Conservation (phyloP, 2,329 filamentous ascomycete species). For the Stachybotrys echinatus region DNA sequence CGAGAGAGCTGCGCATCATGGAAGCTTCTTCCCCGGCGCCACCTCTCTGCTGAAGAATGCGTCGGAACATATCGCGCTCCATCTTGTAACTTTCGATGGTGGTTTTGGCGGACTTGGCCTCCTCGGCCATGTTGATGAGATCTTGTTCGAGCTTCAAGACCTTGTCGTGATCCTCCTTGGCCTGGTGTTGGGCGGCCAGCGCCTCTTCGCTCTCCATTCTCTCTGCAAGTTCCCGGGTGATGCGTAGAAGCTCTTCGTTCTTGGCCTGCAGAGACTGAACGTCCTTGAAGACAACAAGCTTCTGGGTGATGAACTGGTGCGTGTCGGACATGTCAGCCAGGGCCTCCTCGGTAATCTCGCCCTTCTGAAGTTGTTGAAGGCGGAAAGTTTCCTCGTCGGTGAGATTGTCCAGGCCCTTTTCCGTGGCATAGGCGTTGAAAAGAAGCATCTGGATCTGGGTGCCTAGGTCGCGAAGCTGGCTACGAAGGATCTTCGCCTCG, state of each 20-base stretch:
- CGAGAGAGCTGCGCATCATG: slow-evolving; percentile 66
- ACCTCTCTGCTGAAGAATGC: slow-evolving; percentile 74
- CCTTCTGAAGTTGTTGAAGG: slow-evolving; percentile 71
- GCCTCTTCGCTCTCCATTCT: slow-evolving; percentile 91
- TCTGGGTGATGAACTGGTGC: slow-evolving; percentile 81
- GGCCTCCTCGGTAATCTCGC: slow-evolving; percentile 66
- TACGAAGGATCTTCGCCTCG: slow-evolving; percentile 74
- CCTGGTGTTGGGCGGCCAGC: slow-evolving; percentile 57
- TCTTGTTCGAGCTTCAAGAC: slow-evolving; percentile 69
- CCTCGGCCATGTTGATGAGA: slow-evolving; percentile 72
- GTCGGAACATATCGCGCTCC: slow-evolving; percentile 95
- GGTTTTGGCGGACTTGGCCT: slow-evolving; percentile 73
- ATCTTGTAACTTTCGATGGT: slow-evolving; percentile 91
- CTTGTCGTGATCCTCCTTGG: slow-evolving; percentile 62
- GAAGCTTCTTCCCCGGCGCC: slow-evolving; percentile 58
- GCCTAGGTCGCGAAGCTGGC: slow-evolving; percentile 84
- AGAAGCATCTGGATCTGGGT: slow-evolving; percentile 87
- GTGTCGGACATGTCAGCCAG: slow-evolving; percentile 76
- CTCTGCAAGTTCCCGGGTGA: slow-evolving; percentile 79
- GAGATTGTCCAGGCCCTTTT: slow-evolving; percentile 71
- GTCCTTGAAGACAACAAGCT: slow-evolving; percentile 84
- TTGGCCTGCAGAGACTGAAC: slow-evolving; percentile 80
- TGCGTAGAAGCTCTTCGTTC: slow-evolving; percentile 77
- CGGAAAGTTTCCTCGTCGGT: slow-evolving; percentile 67
- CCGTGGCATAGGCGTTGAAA: slow-evolving; percentile 76